These are phyloP conservation scores for Pezicula radicicola DNA, from an alignment of 2,329 filamentous ascomycete species.

Conservation along the genomic window DNA sequence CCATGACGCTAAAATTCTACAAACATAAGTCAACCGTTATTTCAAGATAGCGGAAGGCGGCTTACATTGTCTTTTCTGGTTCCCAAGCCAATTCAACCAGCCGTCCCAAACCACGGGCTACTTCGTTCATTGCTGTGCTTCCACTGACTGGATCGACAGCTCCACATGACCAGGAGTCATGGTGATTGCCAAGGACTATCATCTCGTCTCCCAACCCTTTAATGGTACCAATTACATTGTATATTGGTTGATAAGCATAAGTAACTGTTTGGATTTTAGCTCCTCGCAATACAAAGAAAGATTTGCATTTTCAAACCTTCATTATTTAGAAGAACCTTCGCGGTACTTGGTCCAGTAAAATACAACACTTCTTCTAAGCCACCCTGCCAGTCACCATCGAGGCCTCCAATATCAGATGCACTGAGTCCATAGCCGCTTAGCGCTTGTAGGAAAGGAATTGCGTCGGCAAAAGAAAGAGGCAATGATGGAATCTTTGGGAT, in stretches of 20 bases:
- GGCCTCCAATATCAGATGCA: conserved; percentile 57
- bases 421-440: conserved; percentile 76
- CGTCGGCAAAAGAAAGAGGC: conserved; percentile 82
- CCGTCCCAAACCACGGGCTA: conserved; percentile 67
- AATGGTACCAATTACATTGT: conserved; percentile 86
- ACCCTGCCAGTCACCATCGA: conserved; percentile 47
- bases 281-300: neutral
- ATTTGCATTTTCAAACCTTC: neutral
- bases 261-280: conserved; percentile 50
- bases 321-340: conserved; percentile 47
- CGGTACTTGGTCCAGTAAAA: conserved; percentile 8
- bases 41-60: neutral
- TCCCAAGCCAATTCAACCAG: conserved; percentile 71
- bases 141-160: conserved; percentile 78
- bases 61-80: conserved; percentile 70
- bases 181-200: conserved; percentile 80
- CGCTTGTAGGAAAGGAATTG: conserved; percentile 76
- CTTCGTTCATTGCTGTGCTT: conserved; percentile 71
- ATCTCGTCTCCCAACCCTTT: conserved; percentile 83
- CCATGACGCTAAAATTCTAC: conserved; percentile 67
- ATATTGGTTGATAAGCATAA: conserved; percentile 74
- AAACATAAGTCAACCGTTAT: neutral
- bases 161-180: conserved; percentile 83
- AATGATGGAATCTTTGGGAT: conserved; percentile 83
- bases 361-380: conserved; percentile 38